These are phyloP conservation scores for Cytospora piceae DNA, from an alignment of 2,329 filamentous ascomycete genomes.

Conservation along the genomic window DNA sequence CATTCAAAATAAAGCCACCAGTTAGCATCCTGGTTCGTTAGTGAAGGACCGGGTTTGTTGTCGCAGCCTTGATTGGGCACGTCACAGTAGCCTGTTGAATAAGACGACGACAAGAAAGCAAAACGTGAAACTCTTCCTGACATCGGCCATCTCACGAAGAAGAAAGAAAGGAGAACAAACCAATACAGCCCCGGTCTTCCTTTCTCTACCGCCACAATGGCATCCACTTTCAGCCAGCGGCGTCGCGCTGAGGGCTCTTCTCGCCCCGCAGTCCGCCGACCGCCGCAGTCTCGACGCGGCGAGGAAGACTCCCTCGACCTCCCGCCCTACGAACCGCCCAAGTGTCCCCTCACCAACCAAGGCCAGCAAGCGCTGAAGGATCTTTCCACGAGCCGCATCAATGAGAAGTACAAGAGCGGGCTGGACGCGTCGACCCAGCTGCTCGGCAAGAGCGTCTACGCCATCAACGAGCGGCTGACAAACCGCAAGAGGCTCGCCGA, in stretches of 20 bases:
- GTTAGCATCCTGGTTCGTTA: neutral
- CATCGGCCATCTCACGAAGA: neutral
- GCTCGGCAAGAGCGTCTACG: conserved; percentile 50
- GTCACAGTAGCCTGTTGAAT: neutral
- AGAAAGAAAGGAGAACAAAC: neutral
- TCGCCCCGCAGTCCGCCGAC: conserved; percentile 34
- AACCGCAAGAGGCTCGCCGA: conserved; percentile 44
- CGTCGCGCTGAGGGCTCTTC: conserved; percentile 12
- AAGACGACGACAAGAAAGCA: neutral
- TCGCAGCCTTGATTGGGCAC: neutral
- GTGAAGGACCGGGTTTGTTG: neutral
- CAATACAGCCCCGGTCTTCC: neutral
- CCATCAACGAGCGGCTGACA: conserved; percentile 51
- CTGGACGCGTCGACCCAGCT: conserved; percentile 49
- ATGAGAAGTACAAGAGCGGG: conserved; percentile 49
- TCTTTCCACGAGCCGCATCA: conserved; percentile 47
- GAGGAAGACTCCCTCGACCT: conserved; percentile 38
- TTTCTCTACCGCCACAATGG: neutral
- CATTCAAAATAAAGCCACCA: neutral
- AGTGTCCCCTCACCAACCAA: conserved; percentile 47
- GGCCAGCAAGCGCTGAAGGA: conserved; percentile 47
- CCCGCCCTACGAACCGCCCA: conserved; percentile 56
- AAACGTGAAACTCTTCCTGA: neutral
- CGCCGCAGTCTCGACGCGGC: conserved; percentile 1
- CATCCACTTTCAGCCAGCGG: conserved; percentile 5